Evolutionary conservation across 2,329 filamentous ascomycete species (phyloP).

Genomic region (Fusarium caatingaense): DNA sequence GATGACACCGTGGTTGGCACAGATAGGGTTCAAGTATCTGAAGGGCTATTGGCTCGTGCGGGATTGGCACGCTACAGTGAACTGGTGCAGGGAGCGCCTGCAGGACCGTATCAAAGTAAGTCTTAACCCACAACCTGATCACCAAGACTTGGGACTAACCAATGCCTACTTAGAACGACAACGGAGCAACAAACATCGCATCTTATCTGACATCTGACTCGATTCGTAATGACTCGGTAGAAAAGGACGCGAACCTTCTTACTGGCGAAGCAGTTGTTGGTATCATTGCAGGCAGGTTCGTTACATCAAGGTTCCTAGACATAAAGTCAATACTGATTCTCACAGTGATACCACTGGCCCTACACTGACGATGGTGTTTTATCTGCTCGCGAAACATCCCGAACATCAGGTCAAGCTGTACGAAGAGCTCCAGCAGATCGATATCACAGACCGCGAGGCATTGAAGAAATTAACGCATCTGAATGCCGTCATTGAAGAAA

Average conservation of each 20-base stretch:
- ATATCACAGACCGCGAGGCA: neutral
- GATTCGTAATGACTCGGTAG: accelerated
- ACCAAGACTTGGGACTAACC: neutral
- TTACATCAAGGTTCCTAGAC: accelerated
- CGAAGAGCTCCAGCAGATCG: neutral
- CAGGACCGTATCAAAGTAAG: neutral
- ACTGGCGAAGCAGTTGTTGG: neutral
- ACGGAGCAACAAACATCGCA: neutral
- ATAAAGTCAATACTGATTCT: accelerated
- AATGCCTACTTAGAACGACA: accelerated
- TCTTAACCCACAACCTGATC: neutral
- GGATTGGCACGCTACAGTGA: neutral
- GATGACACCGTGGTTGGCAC: neutral
- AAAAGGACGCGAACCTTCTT: neutral
- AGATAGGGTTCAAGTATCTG: neutral
- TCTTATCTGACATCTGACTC: neutral
- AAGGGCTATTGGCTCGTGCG: neutral
- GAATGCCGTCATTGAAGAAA: neutral
- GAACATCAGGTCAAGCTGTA: neutral
- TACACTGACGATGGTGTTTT: neutral
- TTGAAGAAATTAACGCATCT: accelerated
- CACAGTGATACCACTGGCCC: neutral
- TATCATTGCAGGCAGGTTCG: neutral
- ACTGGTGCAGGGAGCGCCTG: neutral
- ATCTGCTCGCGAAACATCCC: neutral